phyloP scores from a whole-genome alignment of 2,329 filamentous ascomycete genomes.

The Exophiala phaeomuriformis region DNA sequence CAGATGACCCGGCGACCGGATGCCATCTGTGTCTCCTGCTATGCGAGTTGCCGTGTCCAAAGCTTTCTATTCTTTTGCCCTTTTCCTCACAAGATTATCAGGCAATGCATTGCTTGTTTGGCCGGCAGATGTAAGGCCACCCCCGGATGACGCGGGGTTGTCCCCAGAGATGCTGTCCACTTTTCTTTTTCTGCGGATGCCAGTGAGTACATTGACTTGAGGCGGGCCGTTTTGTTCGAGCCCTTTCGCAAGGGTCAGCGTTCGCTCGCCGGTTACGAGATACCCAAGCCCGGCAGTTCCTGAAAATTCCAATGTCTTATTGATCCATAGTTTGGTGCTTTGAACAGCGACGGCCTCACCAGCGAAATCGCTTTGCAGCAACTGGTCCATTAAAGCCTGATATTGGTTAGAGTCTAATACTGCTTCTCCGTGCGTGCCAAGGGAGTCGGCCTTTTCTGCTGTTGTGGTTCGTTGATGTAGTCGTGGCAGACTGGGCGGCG shows the following conservation, averaged over 20 bases:
- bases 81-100: slow-evolving; percentile 23
- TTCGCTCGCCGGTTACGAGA: slow-evolving; percentile 6
- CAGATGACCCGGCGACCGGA: background rate
- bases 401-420: slow-evolving; percentile 17
- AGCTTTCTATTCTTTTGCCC: slow-evolving; percentile 17
- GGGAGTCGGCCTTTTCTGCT: background rate
- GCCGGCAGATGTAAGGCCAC: background rate
- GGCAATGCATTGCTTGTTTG: slow-evolving; percentile 8
- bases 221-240: slow-evolving; percentile 1
- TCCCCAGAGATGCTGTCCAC: slow-evolving; percentile 2
- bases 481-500: background rate
- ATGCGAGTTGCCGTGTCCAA: background rate
- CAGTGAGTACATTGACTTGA: slow-evolving; percentile 21
- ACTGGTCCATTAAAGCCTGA: slow-evolving; percentile 18
- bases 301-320: slow-evolving; percentile 19
- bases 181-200: slow-evolving; percentile 25
- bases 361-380: slow-evolving; percentile 26
- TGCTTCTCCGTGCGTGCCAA: slow-evolving; percentile 12
- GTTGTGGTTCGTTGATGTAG: background rate
- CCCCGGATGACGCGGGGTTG: background rate
- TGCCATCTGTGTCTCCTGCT: background rate
- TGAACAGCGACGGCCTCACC: slow-evolving; percentile 16
- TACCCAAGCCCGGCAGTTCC: slow-evolving; percentile 15
- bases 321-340: slow-evolving; percentile 24
- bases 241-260: slow-evolving; percentile 2